phyloP scores from a whole-genome alignment of 768 basidiomycete genomes.

The Mycena metata region DNA sequence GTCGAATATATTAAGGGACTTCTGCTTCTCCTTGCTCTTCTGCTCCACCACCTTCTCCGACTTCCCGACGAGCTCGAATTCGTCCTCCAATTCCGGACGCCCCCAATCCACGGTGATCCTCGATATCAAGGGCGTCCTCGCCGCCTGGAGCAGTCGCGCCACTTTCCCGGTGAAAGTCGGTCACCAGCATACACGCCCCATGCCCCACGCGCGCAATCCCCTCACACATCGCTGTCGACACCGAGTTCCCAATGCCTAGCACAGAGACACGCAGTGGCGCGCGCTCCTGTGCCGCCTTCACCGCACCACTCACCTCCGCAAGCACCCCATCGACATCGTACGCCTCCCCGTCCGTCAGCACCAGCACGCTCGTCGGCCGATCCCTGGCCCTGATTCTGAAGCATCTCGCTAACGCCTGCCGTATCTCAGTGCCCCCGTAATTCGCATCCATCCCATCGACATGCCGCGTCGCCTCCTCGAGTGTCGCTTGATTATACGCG shows the following conservation, averaged over 20 bases:
- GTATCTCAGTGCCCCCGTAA: slow-evolving; percentile 55
- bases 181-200: slow-evolving; percentile 55
- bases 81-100: background rate
- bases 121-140: slow-evolving; percentile 51
- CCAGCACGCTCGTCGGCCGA: slow-evolving; percentile 53
- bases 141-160: slow-evolving; percentile 55
- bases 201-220: slow-evolving; percentile 57
- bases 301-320: slow-evolving; percentile 33
- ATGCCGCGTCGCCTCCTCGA: slow-evolving; percentile 47
- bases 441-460: slow-evolving; percentile 49
- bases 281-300: slow-evolving; percentile 37
- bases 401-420: slow-evolving; percentile 46
- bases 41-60: background rate
- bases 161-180: slow-evolving; percentile 26
- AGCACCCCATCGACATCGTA: slow-evolving; percentile 32
- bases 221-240: slow-evolving; percentile 56
- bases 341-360: slow-evolving; percentile 55
- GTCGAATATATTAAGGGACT: slow-evolving; percentile 36
- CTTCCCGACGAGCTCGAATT: background rate
- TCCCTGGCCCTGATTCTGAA: slow-evolving; percentile 44
- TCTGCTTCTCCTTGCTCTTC: background rate
- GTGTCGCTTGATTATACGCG: slow-evolving; percentile 38
- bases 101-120: slow-evolving; percentile 56
- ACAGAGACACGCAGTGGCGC: slow-evolving; percentile 56
- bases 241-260: slow-evolving; percentile 58